Evolutionary conservation across 495 filamentous ascomycete genomes (phyloP), one percentile per base, ranked within the genome.

Genomic region (Penicillium lividum): DNA sequence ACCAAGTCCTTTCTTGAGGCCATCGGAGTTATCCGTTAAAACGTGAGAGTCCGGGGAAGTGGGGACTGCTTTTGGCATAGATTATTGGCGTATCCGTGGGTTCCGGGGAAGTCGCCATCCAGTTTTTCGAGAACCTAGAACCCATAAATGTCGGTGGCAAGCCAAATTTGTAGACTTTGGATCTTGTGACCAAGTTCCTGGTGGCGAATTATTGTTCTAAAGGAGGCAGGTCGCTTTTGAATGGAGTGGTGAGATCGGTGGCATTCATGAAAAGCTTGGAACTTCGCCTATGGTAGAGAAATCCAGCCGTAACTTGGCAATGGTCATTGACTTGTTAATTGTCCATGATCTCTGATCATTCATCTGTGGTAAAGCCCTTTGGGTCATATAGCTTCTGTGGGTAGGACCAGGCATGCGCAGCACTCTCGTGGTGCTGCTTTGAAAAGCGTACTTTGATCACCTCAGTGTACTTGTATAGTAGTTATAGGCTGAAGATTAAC

Each of bases 1-100:
- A 4, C 40, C 36, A 4, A 49, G 8, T 43, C 18, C 29, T 40
- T 22, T 28, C 13, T 50, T 7, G 28, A 28, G n/a, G 59, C 36
- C 34, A 36, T 36, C 47, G 45, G 53, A 28, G 22, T 59, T 54
- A 27, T 51, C 48, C 64, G 54, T 36, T 13, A 40, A 44, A 42
- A 52, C 53, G 27, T 53, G 46, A 65, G 33, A 68, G 56, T 63
- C 57, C 42, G 62, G 64, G 67, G 64, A 65, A 65, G 47, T 58
- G 60, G 62, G 18, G 61, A 53, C 15, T 29, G 5, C 25, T 27
- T 58, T 47, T 45, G 48, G 47, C 56, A 59, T 29, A 28, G 52
- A 22, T 28, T 3, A 18, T 52, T 11, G 29, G 10, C 16, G n/a
- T 16, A 43, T 50, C 61, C 57, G 27, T 7, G 50, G 57, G 59